Percentiles rank a stretch among this genome's conserved stretches.
phyloP scores from a whole-genome alignment of 1,139 yeast genomes.

The Saccharomyces hybrid region DNA sequence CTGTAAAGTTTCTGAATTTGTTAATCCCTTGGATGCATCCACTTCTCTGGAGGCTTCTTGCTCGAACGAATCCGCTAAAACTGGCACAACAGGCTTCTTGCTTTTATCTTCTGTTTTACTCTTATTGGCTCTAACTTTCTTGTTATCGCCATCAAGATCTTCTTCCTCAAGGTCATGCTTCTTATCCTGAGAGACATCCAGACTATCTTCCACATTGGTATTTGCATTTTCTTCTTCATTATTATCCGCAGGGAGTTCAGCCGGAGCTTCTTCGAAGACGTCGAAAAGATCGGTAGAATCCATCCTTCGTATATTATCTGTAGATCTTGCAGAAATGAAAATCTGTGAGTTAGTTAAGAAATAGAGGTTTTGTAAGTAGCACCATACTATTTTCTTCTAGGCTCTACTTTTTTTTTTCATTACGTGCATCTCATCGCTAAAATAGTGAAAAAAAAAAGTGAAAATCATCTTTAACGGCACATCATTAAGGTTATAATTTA shows the following conservation, averaged over 20 bases:
- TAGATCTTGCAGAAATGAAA: background rate
- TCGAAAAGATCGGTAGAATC: slow-evolving; percentile 48
- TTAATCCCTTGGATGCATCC: slow-evolving; percentile 66
- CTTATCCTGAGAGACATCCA: slow-evolving; percentile 7
- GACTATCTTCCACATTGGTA: slow-evolving; percentile 5
- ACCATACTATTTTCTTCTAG: background rate
- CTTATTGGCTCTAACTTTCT: slow-evolving; percentile 13
- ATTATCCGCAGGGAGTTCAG: slow-evolving; percentile 34
- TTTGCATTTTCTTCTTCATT: slow-evolving; percentile 14
- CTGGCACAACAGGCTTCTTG: slow-evolving; percentile 43
- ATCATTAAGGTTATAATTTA: too few relatives aligned
- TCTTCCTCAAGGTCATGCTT: slow-evolving; percentile 13
- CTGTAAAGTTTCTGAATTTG: slow-evolving; percentile 31
- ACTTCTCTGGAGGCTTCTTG: slow-evolving; percentile 89
- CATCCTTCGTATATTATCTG: slow-evolving; percentile 4
- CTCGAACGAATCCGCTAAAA: slow-evolving; percentile 83
- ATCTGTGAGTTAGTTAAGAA: slow-evolving; percentile 74
- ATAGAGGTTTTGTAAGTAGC: slow-evolving; percentile 38
- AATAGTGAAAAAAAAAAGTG: background rate
- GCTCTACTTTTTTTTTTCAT: slow-evolving; percentile 58
- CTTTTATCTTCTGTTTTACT: slow-evolving; percentile 25
- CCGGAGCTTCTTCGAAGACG: slow-evolving; percentile 53
- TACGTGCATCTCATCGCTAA: slow-evolving; percentile 8
- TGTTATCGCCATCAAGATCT: slow-evolving; percentile 12
- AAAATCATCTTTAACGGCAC: too few relatives aligned